Conservation (phyloP, 176 grass and related monocot species). For the Ananas comosus region DNA sequence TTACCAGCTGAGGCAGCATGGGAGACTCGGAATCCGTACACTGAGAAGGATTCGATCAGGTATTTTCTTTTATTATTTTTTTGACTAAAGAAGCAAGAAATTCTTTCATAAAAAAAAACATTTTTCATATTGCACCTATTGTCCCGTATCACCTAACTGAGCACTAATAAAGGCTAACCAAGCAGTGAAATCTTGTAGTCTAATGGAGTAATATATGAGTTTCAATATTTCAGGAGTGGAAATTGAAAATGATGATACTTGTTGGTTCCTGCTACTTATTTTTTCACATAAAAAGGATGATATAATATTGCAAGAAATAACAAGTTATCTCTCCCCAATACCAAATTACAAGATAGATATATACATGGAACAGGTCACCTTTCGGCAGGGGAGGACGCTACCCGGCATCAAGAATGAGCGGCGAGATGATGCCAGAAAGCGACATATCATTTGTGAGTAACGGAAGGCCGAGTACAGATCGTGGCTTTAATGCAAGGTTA, state of each 20-base stretch:
- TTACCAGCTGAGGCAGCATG: conserved; percentile 28
- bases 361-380: conserved; percentile 26
- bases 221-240: too few relatives aligned
- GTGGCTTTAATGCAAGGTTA: conserved; percentile 2
- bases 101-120: conserved; percentile 1
- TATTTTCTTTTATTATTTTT: not conserved
- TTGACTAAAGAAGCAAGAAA: not conserved
- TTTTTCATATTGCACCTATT: not conserved
- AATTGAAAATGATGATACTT: too few relatives aligned
- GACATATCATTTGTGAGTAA: conserved; percentile 36
- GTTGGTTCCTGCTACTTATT: too few relatives aligned
- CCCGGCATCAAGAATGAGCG: not conserved
- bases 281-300: too few relatives aligned
- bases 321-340: too few relatives aligned
- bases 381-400: conserved; percentile 17
- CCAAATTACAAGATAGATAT: not conserved
- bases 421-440: conserved; percentile 17
- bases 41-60: conserved; percentile 18
- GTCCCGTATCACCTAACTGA: not conserved
- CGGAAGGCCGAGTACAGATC: conserved; percentile 12
- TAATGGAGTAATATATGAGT: not conserved
- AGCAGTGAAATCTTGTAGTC: too few relatives aligned
- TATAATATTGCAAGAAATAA: too few relatives aligned
- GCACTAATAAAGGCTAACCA: too few relatives aligned
- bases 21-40: conserved; percentile 4